Conservation (phyloP, 805 yeast genomes). For the Ogataea salicorniae region DNA sequence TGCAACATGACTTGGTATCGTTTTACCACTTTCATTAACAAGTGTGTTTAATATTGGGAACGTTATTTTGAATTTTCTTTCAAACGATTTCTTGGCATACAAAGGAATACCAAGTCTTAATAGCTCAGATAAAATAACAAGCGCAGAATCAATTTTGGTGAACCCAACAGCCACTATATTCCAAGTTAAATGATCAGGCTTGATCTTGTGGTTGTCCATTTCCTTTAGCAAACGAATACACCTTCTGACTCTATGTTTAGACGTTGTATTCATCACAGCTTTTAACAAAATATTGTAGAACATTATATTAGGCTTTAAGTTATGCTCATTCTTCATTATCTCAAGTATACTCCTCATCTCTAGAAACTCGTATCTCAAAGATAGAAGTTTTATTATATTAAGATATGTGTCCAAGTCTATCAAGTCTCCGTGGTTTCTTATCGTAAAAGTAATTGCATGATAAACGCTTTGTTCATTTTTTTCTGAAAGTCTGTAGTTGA, state of each 20-base stretch:
- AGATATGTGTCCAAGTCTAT: not conserved
- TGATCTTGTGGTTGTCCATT: slow-evolving; percentile 4
- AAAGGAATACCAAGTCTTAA: slow-evolving; percentile 6
- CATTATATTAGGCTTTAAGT: slow-evolving; percentile 3
- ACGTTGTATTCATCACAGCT: slow-evolving; percentile 3
- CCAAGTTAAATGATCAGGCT: slow-evolving; percentile 14
- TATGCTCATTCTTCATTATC: not conserved
- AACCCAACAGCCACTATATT: slow-evolving; percentile 9
- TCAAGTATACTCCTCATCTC: not conserved
- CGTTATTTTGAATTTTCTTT: slow-evolving; percentile 1
- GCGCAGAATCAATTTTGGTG: not conserved
- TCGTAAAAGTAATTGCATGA: not conserved
- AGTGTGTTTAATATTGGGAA: slow-evolving; percentile 9
- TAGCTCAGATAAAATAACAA: slow-evolving; percentile 5
- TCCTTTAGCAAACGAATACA: slow-evolving; percentile 2
- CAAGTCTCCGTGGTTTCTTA: not conserved
- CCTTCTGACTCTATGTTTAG: slow-evolving; percentile 7
- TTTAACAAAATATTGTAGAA: slow-evolving; percentile 11
- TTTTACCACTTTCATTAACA: not conserved
- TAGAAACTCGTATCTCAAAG: not conserved
- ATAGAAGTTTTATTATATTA: not conserved
- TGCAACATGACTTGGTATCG: not conserved
- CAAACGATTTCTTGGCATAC: slow-evolving; percentile 1
- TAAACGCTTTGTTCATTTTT: not conserved
- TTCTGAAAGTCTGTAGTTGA: not conserved